Conservation (phyloP, 1,284 basidiomycete species). For the Schizophyllum commune region DNA sequence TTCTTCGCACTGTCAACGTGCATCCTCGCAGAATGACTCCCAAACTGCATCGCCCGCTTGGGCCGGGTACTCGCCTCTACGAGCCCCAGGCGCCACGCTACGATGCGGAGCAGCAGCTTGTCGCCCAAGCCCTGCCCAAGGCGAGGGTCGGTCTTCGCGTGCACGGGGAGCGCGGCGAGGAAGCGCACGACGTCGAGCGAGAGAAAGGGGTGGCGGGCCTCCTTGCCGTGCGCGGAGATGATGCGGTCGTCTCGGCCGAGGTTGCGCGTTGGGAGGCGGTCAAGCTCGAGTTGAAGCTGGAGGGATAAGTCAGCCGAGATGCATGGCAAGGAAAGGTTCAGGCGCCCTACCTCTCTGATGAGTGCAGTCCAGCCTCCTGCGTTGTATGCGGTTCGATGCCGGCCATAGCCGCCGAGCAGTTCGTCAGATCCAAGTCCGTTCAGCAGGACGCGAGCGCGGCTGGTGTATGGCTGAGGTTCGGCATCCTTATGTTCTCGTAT, state of each 20-base stretch:
- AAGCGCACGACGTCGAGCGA: conserved; percentile 72
- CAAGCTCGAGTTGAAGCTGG: conserved; percentile 90
- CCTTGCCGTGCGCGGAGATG: conserved; percentile 82
- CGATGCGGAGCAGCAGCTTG: conserved; percentile 76
- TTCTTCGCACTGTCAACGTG: conserved; percentile 41
- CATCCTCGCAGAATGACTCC: conserved; percentile 89
- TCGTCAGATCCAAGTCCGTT: conserved; percentile 96
- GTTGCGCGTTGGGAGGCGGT: conserved; percentile 84
- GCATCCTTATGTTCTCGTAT: conserved; percentile 31
- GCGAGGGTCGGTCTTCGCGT: conserved; percentile 74
- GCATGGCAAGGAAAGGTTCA: not conserved
- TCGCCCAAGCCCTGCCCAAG: conserved; percentile 71
- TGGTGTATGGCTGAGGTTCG: conserved; percentile 49
- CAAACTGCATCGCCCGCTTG: conserved; percentile 98
- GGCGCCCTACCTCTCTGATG: conserved; percentile 64
- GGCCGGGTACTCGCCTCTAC: conserved; percentile 62
- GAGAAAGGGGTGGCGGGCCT: conserved; percentile 87
- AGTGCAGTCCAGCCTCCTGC: conserved; percentile 64
- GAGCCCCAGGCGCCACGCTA: conserved; percentile 63
- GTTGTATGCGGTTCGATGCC: conserved; percentile 77
- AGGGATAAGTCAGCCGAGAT: not conserved
- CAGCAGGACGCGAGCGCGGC: conserved; percentile 76
- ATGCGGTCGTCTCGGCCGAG: conserved; percentile 92
- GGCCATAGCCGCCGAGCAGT: conserved; percentile 87
- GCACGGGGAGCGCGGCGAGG: conserved; percentile 68